Base-by-base conservation (phyloP, 2,329 filamentous ascomycete genomes). In the Talaromyces sp. region DNA sequence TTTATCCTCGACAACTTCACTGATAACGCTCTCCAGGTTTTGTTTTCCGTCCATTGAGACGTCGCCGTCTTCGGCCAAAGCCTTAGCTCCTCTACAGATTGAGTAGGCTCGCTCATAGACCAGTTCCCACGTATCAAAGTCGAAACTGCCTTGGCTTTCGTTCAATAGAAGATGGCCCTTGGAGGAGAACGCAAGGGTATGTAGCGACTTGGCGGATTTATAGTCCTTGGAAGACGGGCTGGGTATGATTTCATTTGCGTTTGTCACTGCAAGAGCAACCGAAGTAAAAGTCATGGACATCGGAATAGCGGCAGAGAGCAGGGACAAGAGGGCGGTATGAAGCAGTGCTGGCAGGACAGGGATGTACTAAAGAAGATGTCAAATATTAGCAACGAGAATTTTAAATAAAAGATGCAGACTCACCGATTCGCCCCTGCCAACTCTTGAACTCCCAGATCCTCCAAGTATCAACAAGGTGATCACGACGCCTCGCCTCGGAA, bases 111-210 rank as follows among this genome's bases (percentile, higher is more conserved):
- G 77, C 63, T 87, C 82, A 65, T 87, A 85, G 19, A 89, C 84
- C 50, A 82, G 78, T 59, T 91, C 85, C 91, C 93, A 97, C 64
- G 89, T 87, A 14, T 86, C 81, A 65, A 89, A 80, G 53, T 85
- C 84, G 71, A 97, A 98, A 3, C 78, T 77, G 0, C 93, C 93
- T 68, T 93, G 86, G 69, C 91, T 96, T 76, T 96, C 90, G 35
- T 85, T 87, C 49, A 96, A 76, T 24, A 97, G 76, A 56, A 96
- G 78, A 62, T 90, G 86, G 9, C 88, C 84, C 56, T 86, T 80
- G 1, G 87, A 86, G n/a, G 88, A 88, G 72, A 95, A 96, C 6
- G 87, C 89, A 61, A 97, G 81, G n/a, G 89, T 90, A 71, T 97
- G 93, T 24, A 90, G 77, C 5, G 91, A 96, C 59, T 78, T 81